Evolutionary conservation across 148 eudicot genomes (phyloP), one percentile per base, ranked within the genome.

Genomic region (Talinum fruticosum): DNA sequence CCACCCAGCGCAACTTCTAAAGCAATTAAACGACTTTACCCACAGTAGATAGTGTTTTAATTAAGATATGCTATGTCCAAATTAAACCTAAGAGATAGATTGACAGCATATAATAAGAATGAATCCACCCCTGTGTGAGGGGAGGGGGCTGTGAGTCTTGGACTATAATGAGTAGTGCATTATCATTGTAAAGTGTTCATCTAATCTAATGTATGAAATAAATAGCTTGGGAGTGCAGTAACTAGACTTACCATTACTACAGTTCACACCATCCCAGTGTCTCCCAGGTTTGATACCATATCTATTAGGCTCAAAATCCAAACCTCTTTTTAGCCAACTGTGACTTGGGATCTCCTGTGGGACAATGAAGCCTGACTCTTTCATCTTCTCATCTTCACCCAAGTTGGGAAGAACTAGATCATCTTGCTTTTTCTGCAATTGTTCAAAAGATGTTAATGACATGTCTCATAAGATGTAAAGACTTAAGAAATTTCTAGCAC

Each of bases 191-290:
- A 10, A 62, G 1, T 6, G 32, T 28, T 62, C 30, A 62, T 26
- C 15, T 13, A 28, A 53, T 19, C 7, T 14, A 67, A 69, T 7
- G 34, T 23, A 28, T 1, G 59, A 77, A 36, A 24, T 6, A 26
- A 16, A 26, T 18, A 65, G n/a, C 30, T 23, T 18, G 75, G 66
- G 16, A 32, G 30, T 75, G 37, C 32, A 41, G 35, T 35, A 45
- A 79, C 47, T 38, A 38, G 79, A 85, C 85, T 74, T 80, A 95
- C 99, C 99, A 34, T 62, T 96, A 76, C 97, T 96, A 18, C 99
- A 97, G 71, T 96, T 93, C 15, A 96, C 99, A 8, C 99, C 99
- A 76, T 96, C 99, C 99, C 99, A 96, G 37, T 96, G 99, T 83
- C 99, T 87, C 57, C 99, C 99, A 3, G 99, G 97, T 77, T 82